Evolutionary conservation across 257 asterid species (phyloP), one percentile per base, ranked within the genome.

Genomic region (Forsythia viridissima): DNA sequence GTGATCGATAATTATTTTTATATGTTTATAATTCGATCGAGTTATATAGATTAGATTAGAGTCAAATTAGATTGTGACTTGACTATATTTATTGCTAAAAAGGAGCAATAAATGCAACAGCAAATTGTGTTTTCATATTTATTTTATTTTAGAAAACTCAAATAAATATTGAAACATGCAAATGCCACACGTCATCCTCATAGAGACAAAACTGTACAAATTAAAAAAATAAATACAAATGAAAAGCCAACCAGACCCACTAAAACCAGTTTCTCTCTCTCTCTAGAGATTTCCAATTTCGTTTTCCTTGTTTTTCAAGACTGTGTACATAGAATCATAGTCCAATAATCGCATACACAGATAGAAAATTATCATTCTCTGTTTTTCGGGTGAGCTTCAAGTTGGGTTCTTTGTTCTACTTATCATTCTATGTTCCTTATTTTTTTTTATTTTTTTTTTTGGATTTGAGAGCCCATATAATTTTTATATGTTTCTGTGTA

Each of bases 351-450:
- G 36, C 34, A 20, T 8, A 59, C 34, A 57, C 30, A 57, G 24
- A 57, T n/a, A 57, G 34, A 57, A 6, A 57, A 18, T n/a, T 78
- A n/a, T 39, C 24, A 18, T 8, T n/a, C 4, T 39, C 48, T 36
- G 80, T 18, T 77, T 79, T 78, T 61, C 63, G 12, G 85, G 83
- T 81, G 52, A 78, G 81, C 79, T 78, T 84, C 76, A 52, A 44
- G 41, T 63, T 74, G 43, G 75, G 73, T 71, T 68, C 67, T 61
- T 52, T 30, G 2, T 59, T 75, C 1, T n/a, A 7, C 10, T 43
- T 43, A 2, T 43, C 10, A 30, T 71, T 68, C 67, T 61, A 36
- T 30, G 2, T 59, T 75, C 1, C 6, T 12, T 3, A 7, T 39
- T 40, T 40, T 4, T 4, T 43, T 46, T 13, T 63, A 30, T 40